Evolutionary conservation across 805 yeast genomes (phyloP).

Genomic region (Metschnikowia corniflorae): DNA sequence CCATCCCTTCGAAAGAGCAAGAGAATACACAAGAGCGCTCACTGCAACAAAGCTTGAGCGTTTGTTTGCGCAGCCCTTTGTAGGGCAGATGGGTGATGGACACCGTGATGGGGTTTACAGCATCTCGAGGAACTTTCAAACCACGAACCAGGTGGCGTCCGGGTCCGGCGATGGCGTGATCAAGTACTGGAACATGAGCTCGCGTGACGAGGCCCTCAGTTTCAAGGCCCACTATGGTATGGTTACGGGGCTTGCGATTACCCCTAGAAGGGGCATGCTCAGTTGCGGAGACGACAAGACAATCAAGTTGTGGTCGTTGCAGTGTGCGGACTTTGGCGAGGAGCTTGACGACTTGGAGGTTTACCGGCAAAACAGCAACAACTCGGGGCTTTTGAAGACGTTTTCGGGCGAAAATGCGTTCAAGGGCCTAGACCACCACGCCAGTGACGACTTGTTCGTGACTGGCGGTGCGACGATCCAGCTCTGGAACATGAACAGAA

Average conservation of each 20-base stretch:
- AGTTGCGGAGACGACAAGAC: conserved; percentile 92
- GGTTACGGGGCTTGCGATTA: conserved; percentile 76
- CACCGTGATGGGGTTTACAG: conserved; percentile 93
- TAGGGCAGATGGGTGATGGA: conserved; percentile 92
- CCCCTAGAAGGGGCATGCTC: conserved; percentile 56
- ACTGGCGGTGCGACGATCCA: conserved; percentile 91
- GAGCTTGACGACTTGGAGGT: conserved; percentile 29
- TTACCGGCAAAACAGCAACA: conserved; percentile 23
- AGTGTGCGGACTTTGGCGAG: conserved; percentile 49
- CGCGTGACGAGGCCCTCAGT: conserved; percentile 69
- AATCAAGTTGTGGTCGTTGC: conserved; percentile 83
- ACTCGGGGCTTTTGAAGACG: conserved; percentile 67
- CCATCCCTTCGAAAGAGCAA: conserved; percentile 95
- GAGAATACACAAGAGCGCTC: conserved; percentile 92
- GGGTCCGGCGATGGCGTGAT: conserved; percentile 95
- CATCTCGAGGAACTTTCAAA: conserved; percentile 72
- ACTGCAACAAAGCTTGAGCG: conserved; percentile 94
- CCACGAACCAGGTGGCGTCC: conserved; percentile 74
- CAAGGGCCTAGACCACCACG: conserved; percentile 82
- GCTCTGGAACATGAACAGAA: conserved; percentile 86
- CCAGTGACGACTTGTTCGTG: conserved; percentile 67
- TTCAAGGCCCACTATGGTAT: conserved; percentile 89
- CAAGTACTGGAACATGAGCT: conserved; percentile 88
- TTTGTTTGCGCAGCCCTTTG: conserved; percentile 96
- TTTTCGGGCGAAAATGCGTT: conserved; percentile 82